A percentile compares a stretch with the other conserved stretches of the same genome.
Conservation (phyloP, 2,329 filamentous ascomycete genomes). For the Aspergillus pseudotamarii region DNA sequence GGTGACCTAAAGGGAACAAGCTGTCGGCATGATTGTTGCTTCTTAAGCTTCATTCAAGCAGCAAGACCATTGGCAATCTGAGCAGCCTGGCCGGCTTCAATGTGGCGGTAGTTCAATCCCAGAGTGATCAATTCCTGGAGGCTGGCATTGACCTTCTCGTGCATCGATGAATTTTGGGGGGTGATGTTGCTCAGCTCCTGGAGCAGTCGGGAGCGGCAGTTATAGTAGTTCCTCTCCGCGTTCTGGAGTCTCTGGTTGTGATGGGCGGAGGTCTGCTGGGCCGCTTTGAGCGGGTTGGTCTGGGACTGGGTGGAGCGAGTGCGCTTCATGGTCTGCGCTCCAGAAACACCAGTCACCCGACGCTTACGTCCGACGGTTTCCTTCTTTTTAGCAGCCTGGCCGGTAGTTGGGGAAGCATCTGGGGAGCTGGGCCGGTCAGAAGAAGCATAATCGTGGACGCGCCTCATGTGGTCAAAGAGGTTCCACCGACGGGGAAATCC, state of each 20-base stretch:
- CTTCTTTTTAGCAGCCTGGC: slow-evolving; percentile 41
- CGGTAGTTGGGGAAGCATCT: slow-evolving; percentile 38
- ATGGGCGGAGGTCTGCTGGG: slow-evolving; percentile 35
- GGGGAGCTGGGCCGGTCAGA: slow-evolving; percentile 48
- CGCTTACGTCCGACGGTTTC: slow-evolving; percentile 43
- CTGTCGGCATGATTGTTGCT: slow-evolving; percentile 2
- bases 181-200: slow-evolving; percentile 43
- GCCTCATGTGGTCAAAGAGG: slow-evolving; percentile 93
- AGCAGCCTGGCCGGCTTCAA: slow-evolving; percentile 45
- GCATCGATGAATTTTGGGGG: slow-evolving; percentile 44
- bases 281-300: slow-evolving; percentile 36
- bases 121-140: slow-evolving; percentile 48
- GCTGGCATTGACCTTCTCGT: slow-evolving; percentile 48
- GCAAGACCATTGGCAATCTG: slow-evolving; percentile 38
- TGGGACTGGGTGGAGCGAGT: slow-evolving; percentile 45
- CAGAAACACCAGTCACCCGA: slow-evolving; percentile 40
- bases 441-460: slow-evolving; percentile 71
- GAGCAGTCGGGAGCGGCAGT: slow-evolving; percentile 43
- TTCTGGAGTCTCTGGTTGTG: slow-evolving; percentile 45
- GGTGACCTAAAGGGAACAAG: slow-evolving; percentile 1
- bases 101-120: slow-evolving; percentile 46
- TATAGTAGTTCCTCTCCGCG: slow-evolving; percentile 46
- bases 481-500: slow-evolving; percentile 97
- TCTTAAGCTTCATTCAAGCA: slow-evolving; percentile 27
- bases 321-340: slow-evolving; percentile 46